Evolutionary conservation across 345 rosid genomes (phyloP), one percentile per base, ranked within the genome.

Genomic region (Ceriops tagal): DNA sequence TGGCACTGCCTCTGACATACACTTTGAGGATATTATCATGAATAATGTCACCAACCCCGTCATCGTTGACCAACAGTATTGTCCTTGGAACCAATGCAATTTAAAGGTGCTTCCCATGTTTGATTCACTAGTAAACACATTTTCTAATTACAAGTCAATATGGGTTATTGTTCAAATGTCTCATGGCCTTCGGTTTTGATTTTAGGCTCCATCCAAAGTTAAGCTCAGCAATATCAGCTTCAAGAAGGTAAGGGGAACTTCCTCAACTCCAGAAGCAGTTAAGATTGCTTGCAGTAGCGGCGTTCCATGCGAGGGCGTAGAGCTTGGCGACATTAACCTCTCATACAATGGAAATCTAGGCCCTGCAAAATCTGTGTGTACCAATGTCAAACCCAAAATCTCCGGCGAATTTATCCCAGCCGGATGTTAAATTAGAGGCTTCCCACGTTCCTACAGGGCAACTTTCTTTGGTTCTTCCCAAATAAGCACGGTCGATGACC

Each of bases 21-120:
- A 70, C 59, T 89, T 85, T 51, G 86, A 84, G 18, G 83, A 83
- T 58, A 81, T 89, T 32, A 67, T 66, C 30, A 81, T 87, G 90
- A 64, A 77, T 4, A 82, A 82, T 62, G 96, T 84, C 28, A 64
- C 61, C 69, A 73, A 62, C 47, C 96, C 96, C 0, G 15, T 89
- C 69, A 57, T 83, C 52, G 60, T 89, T 27, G 87, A 89, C 71
- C 90, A 87, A 68, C 49, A 6, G 10, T 85, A 87, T 22, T 83
- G 89, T 63, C 85, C 86, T 6, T 70, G 66, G 19, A 71, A 63
- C 32, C 43, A 71, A 6, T 88, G 90, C 81, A 56, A 79, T 13
- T 26, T 56, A 5, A 71, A 73, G 87, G 86, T 84, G 80, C 19
- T 3, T 10, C 27, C 59, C 28, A 21, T 55, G 4, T 55, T 22